Percentiles rank a stretch among this genome's conserved stretches.
Conservation (phyloP, 2,329 filamentous ascomycete genomes). For the Aureobasidium sp. region DNA sequence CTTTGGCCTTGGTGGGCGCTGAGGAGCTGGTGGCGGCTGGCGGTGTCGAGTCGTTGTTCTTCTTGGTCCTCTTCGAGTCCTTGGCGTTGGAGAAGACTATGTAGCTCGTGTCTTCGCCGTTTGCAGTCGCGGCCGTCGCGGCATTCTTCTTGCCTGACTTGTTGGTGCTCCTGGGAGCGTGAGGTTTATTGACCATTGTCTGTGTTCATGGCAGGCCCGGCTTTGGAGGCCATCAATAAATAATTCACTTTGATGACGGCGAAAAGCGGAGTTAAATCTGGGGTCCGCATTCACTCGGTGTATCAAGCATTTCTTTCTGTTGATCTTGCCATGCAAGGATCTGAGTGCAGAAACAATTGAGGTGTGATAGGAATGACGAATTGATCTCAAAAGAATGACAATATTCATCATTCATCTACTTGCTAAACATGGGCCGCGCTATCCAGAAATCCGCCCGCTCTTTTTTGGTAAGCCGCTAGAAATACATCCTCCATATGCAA, state of each 20-base stretch:
- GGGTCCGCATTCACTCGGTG: neutral
- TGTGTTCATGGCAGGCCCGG: neutral
- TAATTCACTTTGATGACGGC: slow-evolving; percentile 9
- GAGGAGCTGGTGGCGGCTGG: slow-evolving; percentile 17
- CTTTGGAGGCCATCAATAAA: neutral
- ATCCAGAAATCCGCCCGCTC: neutral
- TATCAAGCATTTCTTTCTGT: neutral
- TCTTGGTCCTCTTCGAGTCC: slow-evolving; percentile 39
- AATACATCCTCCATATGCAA: neutral
- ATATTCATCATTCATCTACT: neutral
- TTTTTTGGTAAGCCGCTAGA: neutral
- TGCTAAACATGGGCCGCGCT: neutral
- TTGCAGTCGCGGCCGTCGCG: slow-evolving; percentile 27
- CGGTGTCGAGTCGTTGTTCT: slow-evolving; percentile 20
- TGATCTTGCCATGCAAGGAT: neutral
- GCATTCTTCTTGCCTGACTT: slow-evolving; percentile 31
- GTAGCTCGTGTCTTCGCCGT: slow-evolving; percentile 42
- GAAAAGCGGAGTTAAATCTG: neutral
- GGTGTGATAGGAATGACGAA: no score
- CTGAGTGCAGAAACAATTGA: neutral
- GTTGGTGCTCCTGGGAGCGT: slow-evolving; percentile 35
- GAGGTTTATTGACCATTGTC: slow-evolving; percentile 44
- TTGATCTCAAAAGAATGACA: neutral
- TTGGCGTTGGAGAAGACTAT: slow-evolving; percentile 44
- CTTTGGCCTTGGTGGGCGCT: slow-evolving; percentile 25